A percentile compares a stretch with the other conserved stretches of the same genome.
phyloP scores from a whole-genome alignment of 495 filamentous ascomycete species.

The Penicilliopsis zonata region DNA sequence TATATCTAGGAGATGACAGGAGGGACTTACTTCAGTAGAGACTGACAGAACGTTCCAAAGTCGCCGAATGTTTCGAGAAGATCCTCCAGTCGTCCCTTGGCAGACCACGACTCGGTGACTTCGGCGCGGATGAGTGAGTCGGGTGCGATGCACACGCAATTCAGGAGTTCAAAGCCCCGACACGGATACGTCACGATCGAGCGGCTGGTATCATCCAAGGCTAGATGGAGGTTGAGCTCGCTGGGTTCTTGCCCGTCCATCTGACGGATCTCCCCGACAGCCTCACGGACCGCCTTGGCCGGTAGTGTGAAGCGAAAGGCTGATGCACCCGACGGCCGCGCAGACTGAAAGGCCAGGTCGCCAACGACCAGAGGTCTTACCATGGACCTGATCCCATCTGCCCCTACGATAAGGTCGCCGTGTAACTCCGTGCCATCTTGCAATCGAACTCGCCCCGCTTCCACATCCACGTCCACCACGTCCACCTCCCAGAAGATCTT shows the following conservation, averaged over 20 bases:
- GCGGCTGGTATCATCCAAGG: constrained; percentile 1
- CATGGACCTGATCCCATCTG: constrained; percentile 4
- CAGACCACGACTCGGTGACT: constrained; percentile 3
- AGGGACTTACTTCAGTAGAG: background rate
- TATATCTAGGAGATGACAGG: too few relatives aligned
- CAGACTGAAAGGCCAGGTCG: background rate
- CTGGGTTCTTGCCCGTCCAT: background rate
- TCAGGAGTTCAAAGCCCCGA: constrained; percentile 4
- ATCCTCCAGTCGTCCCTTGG: constrained; percentile 1
- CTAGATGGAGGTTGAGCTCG: background rate
- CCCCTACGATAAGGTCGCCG: constrained; percentile 4
- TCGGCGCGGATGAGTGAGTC: background rate
- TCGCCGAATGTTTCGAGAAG: constrained; percentile 3
- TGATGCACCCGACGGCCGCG: background rate
- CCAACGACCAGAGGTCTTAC: constrained; percentile 1
- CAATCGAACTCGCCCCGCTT: constrained; percentile 1
- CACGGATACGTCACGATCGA: constrained; percentile 4
- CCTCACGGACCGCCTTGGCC: background rate
- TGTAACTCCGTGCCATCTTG: constrained; percentile 1
- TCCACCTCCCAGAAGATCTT: constrained; percentile 1
- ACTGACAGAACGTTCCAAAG: constrained; percentile 1
- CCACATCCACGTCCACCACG: constrained; percentile 4
- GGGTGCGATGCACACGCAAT: constrained; percentile 3
- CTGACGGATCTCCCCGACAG: background rate
- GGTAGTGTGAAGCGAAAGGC: constrained; percentile 2